These are phyloP conservation scores for Ceratobasidium sp. DNA, from an alignment of 1,284 basidiomycete species.

Conservation along the genomic window DNA sequence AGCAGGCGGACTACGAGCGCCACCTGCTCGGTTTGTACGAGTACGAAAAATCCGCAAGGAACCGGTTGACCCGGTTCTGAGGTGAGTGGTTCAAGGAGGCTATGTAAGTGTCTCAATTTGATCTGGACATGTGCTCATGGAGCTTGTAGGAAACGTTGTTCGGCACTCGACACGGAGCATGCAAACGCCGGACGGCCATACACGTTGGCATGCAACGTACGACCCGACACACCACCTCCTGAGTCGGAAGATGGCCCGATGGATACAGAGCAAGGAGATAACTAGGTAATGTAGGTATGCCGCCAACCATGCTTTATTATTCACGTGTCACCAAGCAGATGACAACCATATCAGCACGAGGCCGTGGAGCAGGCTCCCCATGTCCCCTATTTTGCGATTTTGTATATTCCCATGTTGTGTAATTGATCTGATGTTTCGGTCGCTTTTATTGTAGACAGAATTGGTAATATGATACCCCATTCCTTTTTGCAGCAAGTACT, in stretches of 20 bases:
- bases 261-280: too few relatives aligned
- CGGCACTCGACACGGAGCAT: background rate
- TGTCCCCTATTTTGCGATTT: too few relatives aligned
- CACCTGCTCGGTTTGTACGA: conserved; percentile 13
- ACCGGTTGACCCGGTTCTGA: conserved; percentile 2
- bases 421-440: too few relatives aligned
- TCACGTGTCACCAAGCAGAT: background rate
- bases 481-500: too few relatives aligned
- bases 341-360: too few relatives aligned
- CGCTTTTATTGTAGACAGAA: too few relatives aligned
- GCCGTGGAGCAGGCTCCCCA: too few relatives aligned
- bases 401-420: background rate
- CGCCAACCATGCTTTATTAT: too few relatives aligned
- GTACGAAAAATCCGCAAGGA: background rate
- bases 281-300: background rate
- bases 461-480: background rate
- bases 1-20: background rate
- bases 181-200: background rate
- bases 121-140: background rate
- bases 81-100: background rate
- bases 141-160: too few relatives aligned
- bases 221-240: conserved; percentile 20
- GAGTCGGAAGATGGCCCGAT: background rate
- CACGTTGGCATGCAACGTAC: conserved; percentile 2
- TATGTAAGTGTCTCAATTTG: conserved; percentile 14